A percentile compares a stretch with the other conserved stretches of the same genome.
Conservation (phyloP, 2,329 filamentous ascomycete species). For the Aspergillus latus region DNA sequence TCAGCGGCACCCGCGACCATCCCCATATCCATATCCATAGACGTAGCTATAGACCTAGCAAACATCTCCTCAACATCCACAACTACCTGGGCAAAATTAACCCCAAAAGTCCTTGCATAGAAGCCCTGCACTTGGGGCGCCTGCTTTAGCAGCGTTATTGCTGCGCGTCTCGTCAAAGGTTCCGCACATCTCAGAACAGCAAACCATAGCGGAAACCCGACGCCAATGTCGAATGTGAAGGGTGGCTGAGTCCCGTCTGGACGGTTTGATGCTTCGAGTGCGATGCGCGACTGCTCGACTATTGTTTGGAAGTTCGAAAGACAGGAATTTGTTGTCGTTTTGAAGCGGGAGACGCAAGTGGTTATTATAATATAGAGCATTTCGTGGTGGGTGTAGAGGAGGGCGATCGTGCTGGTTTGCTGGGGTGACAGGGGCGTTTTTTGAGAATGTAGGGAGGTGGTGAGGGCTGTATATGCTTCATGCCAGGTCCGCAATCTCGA, state of each 20-base stretch:
- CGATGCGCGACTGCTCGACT: conserved; percentile 27
- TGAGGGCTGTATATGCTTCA: conserved; percentile 22
- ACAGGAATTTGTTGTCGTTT: conserved; percentile 25
- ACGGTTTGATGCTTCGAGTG: conserved; percentile 19
- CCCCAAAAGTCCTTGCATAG: conserved; percentile 16
- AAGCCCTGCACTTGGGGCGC: conserved; percentile 32
- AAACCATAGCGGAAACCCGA: conserved; percentile 34
- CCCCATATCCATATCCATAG: neutral
- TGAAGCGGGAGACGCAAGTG: conserved; percentile 22
- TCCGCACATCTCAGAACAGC: conserved; percentile 34
- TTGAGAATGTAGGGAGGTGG: neutral
- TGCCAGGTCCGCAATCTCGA: conserved; percentile 26
- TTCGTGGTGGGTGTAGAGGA: conserved; percentile 28
- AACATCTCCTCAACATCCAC: conserved; percentile 34
- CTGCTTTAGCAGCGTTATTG: conserved; percentile 27
- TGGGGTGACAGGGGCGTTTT: conserved; percentile 13
- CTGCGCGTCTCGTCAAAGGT: conserved; percentile 29
- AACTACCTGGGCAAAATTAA: conserved; percentile 22
- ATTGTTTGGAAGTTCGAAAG: conserved; percentile 28
- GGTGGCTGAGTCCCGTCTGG: conserved; percentile 19
- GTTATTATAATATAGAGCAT: conserved; percentile 25
- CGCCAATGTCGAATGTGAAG: conserved; percentile 32
- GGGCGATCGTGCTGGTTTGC: conserved; percentile 21
- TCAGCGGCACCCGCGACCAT: too few relatives aligned
- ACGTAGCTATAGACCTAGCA: conserved; percentile 1